Evolutionary conservation across 441 rosid species (phyloP).

Genomic region (Biscutella laevigata): DNA sequence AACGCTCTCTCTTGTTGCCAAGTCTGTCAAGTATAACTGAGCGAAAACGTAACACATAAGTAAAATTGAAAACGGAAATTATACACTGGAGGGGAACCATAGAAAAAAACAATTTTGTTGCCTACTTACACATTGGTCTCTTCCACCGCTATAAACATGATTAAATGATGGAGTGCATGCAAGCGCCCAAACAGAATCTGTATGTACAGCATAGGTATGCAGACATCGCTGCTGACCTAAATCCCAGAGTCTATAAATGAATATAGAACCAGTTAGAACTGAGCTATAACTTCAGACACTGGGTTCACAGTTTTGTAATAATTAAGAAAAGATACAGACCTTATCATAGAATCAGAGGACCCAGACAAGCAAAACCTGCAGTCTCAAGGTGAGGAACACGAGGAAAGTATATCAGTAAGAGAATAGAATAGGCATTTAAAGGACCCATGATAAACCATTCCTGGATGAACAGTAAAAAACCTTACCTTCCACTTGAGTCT

Average conservation of each 20-base stretch:
- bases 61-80: background rate
- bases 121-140: constrained; percentile 89
- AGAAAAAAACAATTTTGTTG: background rate
- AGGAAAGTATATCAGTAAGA: constrained; percentile 6
- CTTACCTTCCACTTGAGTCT: constrained; percentile 89
- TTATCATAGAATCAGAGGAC: constrained; percentile 98
- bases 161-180: constrained; percentile 86
- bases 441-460: background rate
- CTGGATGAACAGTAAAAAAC: constrained; percentile 10
- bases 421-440: background rate
- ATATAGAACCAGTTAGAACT: constrained; percentile 24
- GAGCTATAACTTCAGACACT: constrained; percentile 12
- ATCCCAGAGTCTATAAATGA: constrained; percentile 81
- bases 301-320: background rate
- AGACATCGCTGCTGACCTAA: constrained; percentile 98
- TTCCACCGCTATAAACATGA: constrained; percentile 98
- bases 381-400: constrained; percentile 22
- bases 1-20: constrained; percentile 86
- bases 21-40: constrained; percentile 96
- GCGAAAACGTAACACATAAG: constrained; percentile 20
- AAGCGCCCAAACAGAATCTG: constrained; percentile 99
- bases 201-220: constrained; percentile 98
- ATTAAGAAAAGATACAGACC: constrained; percentile 36
- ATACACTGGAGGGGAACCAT: background rate
- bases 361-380: constrained; percentile 96